Evolutionary conservation across 371 early-diverging fungal species (phyloP).

Genomic region (Circinella umbellata): DNA sequence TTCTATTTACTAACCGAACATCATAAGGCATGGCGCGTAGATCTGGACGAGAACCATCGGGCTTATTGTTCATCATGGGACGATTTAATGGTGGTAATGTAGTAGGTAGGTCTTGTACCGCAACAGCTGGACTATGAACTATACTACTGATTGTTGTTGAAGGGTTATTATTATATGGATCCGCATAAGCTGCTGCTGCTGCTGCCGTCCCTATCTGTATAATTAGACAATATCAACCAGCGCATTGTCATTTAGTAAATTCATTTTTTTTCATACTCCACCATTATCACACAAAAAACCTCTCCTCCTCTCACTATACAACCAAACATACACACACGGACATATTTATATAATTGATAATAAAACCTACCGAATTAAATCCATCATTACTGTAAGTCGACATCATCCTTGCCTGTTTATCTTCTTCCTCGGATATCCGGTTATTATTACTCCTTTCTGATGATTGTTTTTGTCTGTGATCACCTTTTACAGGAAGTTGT

Average conservation of each 20-base stretch:
- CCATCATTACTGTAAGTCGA: not conserved
- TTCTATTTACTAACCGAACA: not conserved
- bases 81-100: constrained; percentile 5
- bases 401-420: constrained; percentile 7
- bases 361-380: not conserved
- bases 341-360: too few relatives aligned
- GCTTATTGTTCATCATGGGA: not conserved
- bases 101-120: constrained; percentile 2
- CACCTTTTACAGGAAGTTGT: not conserved
- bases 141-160: constrained; percentile 2
- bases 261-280: too few relatives aligned
- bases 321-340: too few relatives aligned
- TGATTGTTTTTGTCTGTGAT: not conserved
- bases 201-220: constrained; percentile 6
- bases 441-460: constrained; percentile 7
- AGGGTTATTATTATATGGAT: constrained; percentile 1
- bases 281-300: too few relatives aligned
- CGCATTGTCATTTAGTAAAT: too few relatives aligned
- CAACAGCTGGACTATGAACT: constrained; percentile 1
- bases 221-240: not conserved
- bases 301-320: too few relatives aligned
- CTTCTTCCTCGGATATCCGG: constrained; percentile 8
- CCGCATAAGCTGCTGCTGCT: not conserved
- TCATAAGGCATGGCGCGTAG: not conserved
- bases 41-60: not conserved